These are phyloP conservation scores for Fagopyrum homotropicum DNA, from an alignment of 148 eudicot genomes.

Conservation along the genomic window DNA sequence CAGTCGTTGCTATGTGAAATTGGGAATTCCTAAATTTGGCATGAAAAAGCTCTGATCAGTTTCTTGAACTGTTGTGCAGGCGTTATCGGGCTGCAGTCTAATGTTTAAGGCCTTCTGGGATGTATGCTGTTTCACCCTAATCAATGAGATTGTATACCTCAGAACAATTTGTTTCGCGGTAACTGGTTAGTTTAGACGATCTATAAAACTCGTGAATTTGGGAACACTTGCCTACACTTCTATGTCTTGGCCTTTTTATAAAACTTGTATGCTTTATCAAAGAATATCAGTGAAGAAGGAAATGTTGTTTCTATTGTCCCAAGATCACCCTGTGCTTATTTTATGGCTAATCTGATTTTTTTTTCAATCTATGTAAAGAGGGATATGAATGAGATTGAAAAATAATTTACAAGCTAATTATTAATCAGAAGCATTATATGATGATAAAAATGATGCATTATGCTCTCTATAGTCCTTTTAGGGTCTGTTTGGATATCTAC, in stretches of 20 bases:
- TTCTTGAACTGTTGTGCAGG: conserved; percentile 38
- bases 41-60: conserved; percentile 9
- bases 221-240: background rate
- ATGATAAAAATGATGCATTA: too few species aligned
- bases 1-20: background rate
- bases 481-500: too few species aligned
- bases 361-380: background rate
- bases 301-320: background rate
- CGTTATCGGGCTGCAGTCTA: conserved; percentile 62
- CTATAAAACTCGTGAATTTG: background rate
- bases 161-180: background rate
- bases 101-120: conserved; percentile 24
- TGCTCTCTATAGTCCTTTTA: too few species aligned
- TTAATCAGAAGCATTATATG: too few species aligned
- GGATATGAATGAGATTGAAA: background rate
- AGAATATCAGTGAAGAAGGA: background rate
- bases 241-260: background rate
- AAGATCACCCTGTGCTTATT: background rate
- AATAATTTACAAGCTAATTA: too few species aligned
- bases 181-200: background rate
- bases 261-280: background rate
- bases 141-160: background rate
- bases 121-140: background rate
- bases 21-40: background rate
- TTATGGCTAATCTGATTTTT: background rate